Evolutionary conservation across 257 asterid species (phyloP).

Genomic region (Thymus quinquecostatus): DNA sequence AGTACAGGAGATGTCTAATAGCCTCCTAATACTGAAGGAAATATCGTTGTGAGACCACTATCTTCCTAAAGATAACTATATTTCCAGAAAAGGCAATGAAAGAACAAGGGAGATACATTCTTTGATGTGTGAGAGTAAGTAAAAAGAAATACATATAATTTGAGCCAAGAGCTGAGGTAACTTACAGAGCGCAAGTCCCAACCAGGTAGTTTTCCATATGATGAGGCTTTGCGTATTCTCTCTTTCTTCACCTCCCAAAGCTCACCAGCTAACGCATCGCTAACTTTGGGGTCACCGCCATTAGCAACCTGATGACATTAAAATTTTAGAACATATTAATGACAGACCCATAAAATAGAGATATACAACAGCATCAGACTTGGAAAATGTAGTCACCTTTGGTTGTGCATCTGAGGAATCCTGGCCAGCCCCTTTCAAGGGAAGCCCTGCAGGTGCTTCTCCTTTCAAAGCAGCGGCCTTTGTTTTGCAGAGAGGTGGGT

Average conservation of each 20-base stretch:
- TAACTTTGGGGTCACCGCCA: constrained; percentile 78
- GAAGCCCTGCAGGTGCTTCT: constrained; percentile 99
- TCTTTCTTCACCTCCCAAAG: constrained; percentile 97
- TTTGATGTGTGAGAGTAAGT: not conserved
- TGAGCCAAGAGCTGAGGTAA: constrained; percentile 32
- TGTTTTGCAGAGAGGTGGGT: constrained; percentile 5
- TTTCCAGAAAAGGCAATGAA: constrained; percentile 24
- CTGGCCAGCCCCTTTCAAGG: constrained; percentile 99
- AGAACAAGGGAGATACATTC: constrained; percentile 17
- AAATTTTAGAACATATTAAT: not conserved
- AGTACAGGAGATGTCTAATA: not conserved
- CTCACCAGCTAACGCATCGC: constrained; percentile 97
- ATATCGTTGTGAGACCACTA: constrained; percentile 20
- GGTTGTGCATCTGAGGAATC: constrained; percentile 91
- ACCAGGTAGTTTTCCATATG: constrained; percentile 80
- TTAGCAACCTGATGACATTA: constrained; percentile 61
- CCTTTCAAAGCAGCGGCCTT: constrained; percentile 99
- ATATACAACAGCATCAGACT: constrained; percentile 21
- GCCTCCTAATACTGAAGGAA: not conserved
- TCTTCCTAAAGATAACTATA: constrained; percentile 17
- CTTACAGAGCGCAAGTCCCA: constrained; percentile 99
- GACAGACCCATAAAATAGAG: constrained; percentile 27
- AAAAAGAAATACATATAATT: not conserved
- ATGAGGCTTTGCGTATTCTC: constrained; percentile 88
- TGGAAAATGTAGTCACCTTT: constrained; percentile 53